A percentile compares a stretch with the other conserved stretches of the same genome.
Conservation (phyloP, 768 basidiomycete species). For the Lentinula edodes region DNA sequence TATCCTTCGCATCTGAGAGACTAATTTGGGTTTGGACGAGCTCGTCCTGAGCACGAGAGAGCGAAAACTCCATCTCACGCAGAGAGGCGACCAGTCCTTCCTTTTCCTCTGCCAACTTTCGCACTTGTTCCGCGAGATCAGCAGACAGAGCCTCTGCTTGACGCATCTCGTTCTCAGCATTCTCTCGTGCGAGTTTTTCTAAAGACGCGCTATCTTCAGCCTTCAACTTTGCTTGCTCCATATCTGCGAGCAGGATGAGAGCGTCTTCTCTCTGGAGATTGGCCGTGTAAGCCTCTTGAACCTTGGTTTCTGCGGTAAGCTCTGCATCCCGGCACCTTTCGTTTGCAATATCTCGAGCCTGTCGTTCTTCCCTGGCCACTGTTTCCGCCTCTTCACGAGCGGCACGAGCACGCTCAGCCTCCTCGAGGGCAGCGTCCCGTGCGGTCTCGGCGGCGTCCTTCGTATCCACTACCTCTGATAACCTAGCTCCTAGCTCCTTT, state of each 20-base stretch:
- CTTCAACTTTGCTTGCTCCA: neutral
- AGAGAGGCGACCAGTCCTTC: neutral
- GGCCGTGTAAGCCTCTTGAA: neutral
- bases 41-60: neutral
- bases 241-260: neutral
- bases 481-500: neutral
- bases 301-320: neutral
- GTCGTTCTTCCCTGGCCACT: neutral
- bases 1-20: neutral
- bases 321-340: neutral
- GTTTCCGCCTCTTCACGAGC: neutral
- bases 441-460: neutral
- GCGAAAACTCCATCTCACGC: neutral
- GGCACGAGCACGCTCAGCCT: slow-evolving; percentile 9
- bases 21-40: neutral
- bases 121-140: neutral
- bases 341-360: neutral
- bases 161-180: neutral
- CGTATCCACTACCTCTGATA: neutral
- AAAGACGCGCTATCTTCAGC: neutral
- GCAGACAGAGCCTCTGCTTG: neutral
- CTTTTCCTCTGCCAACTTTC: neutral
- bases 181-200: neutral
- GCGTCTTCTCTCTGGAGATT: neutral
- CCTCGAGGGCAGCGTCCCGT: neutral